Evolutionary conservation across 108 stramenopile species (phyloP).

Genomic region (Nannochloropsis gaditana): DNA sequence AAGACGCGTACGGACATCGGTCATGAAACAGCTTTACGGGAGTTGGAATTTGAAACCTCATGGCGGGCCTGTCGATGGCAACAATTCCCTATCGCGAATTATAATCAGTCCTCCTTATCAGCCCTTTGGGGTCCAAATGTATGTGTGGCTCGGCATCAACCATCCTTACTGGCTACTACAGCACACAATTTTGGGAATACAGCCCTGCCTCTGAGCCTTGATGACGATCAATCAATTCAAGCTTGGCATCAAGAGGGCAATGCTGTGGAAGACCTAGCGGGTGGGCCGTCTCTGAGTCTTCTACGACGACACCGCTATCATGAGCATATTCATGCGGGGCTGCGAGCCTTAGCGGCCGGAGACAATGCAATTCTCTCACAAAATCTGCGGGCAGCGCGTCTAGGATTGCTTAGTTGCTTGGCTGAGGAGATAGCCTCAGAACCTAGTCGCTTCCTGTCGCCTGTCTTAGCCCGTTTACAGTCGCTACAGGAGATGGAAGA

Average conservation of each 20-base stretch:
- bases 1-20: slow-evolving; percentile 21
- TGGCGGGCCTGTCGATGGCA: slow-evolving; percentile 41
- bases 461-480: slow-evolving; percentile 1
- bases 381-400: background rate
- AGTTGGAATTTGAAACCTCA: slow-evolving; percentile 37
- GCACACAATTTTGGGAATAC: background rate
- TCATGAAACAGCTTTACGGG: slow-evolving; percentile 30
- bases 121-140: background rate
- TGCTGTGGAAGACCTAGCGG: background rate
- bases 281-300: background rate
- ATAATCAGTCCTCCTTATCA: background rate
- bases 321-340: background rate
- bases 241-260: background rate
- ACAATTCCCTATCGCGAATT: slow-evolving; percentile 21
- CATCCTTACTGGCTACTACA: background rate
- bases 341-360: background rate
- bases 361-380: background rate
- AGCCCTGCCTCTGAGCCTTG: background rate
- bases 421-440: background rate
- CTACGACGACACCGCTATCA: background rate
- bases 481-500: slow-evolving; percentile 10
- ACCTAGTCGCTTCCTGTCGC: background rate
- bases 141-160: background rate
- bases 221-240: background rate
- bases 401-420: background rate